Conservation (phyloP, 805 yeast species). For the Maudiozyma barnettii region DNA sequence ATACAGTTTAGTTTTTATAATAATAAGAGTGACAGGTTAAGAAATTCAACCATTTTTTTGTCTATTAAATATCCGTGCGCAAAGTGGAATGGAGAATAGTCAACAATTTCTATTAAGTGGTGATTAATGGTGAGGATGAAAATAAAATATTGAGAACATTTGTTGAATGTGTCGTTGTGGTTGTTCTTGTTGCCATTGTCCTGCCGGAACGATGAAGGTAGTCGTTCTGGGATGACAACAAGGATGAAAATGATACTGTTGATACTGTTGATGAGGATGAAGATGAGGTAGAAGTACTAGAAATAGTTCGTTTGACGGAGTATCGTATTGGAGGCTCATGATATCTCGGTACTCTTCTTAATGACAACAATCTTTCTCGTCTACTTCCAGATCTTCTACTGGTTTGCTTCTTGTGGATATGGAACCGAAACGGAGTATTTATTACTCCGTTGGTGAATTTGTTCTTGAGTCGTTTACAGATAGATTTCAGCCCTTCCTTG, state of each 20-base stretch:
- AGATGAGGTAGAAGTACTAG: too few relatives aligned
- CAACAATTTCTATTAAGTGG: background rate
- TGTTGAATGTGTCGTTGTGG: constrained; percentile 6
- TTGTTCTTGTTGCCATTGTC: too few relatives aligned
- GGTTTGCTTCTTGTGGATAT: background rate
- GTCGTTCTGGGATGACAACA: too few relatives aligned
- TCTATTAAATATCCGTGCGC: background rate
- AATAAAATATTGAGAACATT: constrained; percentile 2
- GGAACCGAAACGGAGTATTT: background rate
- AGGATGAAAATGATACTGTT: too few relatives aligned
- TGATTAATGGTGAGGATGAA: background rate
- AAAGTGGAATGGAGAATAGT: background rate
- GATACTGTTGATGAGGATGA: too few relatives aligned
- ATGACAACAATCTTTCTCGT: too few relatives aligned
- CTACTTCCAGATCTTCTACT: too few relatives aligned
- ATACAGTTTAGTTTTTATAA: background rate
- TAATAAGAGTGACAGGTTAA: background rate
- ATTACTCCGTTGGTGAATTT: background rate
- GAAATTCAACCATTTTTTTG: constrained; percentile 1
- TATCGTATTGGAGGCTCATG: too few relatives aligned
- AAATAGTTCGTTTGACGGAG: too few relatives aligned
- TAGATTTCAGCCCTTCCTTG: background rate
- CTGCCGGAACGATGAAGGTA: too few relatives aligned
- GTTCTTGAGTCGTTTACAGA: background rate
- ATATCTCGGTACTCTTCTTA: too few relatives aligned